Evolutionary conservation across 2,329 filamentous ascomycete species (phyloP), one percentile per base, ranked within the genome.

Genomic region (Beauveria bassiana): DNA sequence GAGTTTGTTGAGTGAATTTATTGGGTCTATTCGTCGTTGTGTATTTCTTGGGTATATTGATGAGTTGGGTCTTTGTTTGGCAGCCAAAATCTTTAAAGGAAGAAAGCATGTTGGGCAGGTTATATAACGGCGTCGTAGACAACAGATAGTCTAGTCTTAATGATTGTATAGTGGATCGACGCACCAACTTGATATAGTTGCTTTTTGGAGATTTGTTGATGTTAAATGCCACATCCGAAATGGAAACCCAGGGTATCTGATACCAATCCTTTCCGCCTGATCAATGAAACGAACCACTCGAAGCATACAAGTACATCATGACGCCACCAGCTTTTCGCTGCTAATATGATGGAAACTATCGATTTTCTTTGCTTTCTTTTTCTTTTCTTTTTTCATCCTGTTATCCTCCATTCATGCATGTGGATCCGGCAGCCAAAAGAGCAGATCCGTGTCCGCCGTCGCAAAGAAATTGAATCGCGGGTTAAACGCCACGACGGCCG

Each of bases 401-500:
- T 54, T 61, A 64, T 70, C 73, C 16, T 40, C 5, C 6, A 14
- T 18, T 43, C 42, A 84, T 8, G 77, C 75, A 67, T 83, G 79
- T 49, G 85, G 83, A 71, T 91, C 88, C 1, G 89, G 89, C 42
- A 90, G 73, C 89, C 89, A 93, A 68, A 93, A 90, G 22, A 90
- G 75, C 63, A 91, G 78, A 59, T 97, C 92, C 70, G 88, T 88
- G 68, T 98, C 93, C 3, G 91, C 95, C 50, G 88, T 95, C 9
- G 91, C 93, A 66, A 98, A 83, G 78, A 97, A 87, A 74, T 98
- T 97, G 74, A 89, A 95, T 55, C 93, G 83, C 28, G 93, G 95
- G 71, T 97, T 98, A 72, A 92, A 95, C 24, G 89, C 90, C 47
- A 96, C 80, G 14, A 96, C 82, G 1, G 89, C 89, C 5, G 85